These are phyloP conservation scores for Abortiporus biennis DNA, from an alignment of 1,284 basidiomycete species.

Conservation along the genomic window DNA sequence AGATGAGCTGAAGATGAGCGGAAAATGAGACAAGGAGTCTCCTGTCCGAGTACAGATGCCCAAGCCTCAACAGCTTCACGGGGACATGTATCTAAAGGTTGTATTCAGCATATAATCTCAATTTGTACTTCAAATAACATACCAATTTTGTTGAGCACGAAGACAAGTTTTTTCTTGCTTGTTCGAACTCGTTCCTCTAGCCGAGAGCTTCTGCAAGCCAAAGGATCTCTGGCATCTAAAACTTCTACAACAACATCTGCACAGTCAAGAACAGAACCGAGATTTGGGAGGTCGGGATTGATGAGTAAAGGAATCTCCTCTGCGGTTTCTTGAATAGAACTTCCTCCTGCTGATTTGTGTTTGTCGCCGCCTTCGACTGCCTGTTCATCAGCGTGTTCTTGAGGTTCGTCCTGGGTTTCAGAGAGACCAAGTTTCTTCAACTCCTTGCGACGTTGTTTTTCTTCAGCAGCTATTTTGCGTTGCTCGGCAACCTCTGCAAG, in stretches of 20 bases:
- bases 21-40: constrained; percentile 77
- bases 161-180: constrained; percentile 47
- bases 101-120: too few species aligned
- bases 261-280: constrained; percentile 71
- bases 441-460: constrained; percentile 59
- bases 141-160: constrained; percentile 89
- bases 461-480: constrained; percentile 68
- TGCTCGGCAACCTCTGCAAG: constrained; percentile 86
- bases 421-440: constrained; percentile 42
- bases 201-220: constrained; percentile 58
- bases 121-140: too few species aligned
- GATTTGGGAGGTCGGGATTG: constrained; percentile 60
- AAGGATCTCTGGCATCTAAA: constrained; percentile 82
- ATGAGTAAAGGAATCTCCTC: constrained; percentile 55
- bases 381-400: constrained; percentile 14
- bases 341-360: constrained; percentile 8
- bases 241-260: constrained; percentile 85
- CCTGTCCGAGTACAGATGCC: constrained; percentile 62
- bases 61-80: constrained; percentile 77
- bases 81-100: constrained; percentile 71
- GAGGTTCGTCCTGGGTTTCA: constrained; percentile 7
- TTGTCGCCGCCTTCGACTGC: constrained; percentile 17
- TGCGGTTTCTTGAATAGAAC: constrained; percentile 27
- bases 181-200: constrained; percentile 54
- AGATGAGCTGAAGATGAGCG: constrained; percentile 70